These are phyloP conservation scores for Eryngium alpinum DNA, from an alignment of 140 eudicot genomes.

Conservation along the genomic window DNA sequence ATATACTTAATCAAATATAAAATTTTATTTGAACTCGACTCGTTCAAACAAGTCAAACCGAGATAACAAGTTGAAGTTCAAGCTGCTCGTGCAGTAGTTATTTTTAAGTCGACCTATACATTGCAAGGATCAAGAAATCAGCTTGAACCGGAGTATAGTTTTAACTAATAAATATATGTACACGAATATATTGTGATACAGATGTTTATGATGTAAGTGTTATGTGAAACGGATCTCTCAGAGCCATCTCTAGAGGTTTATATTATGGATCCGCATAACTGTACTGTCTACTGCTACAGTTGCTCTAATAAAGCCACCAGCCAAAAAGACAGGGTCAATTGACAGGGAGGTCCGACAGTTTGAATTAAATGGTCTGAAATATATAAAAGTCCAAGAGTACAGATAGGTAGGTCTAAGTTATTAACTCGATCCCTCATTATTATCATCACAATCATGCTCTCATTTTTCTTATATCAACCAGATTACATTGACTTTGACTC, in stretches of 20 bases:
- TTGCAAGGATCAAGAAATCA: no score
- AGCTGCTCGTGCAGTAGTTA: no score
- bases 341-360: constrained; percentile 8
- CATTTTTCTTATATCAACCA: background rate
- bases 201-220: no score
- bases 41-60: no score
- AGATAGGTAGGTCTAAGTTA: background rate
- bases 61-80: no score
- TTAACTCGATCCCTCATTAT: background rate
- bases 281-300: background rate
- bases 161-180: background rate
- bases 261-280: background rate
- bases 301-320: background rate
- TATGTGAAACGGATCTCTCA: no score
- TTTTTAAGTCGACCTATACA: no score
- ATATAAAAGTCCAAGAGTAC: background rate
- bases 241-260: no score
- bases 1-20: no score
- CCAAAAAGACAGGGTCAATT: background rate
- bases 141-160: no score
- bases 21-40: no score
- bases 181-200: background rate
- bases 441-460: background rate
- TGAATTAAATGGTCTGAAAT: constrained; percentile 5
- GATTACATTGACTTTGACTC: background rate